Conservation (phyloP, 345 rosid genomes). For the Citrus hindsii region DNA sequence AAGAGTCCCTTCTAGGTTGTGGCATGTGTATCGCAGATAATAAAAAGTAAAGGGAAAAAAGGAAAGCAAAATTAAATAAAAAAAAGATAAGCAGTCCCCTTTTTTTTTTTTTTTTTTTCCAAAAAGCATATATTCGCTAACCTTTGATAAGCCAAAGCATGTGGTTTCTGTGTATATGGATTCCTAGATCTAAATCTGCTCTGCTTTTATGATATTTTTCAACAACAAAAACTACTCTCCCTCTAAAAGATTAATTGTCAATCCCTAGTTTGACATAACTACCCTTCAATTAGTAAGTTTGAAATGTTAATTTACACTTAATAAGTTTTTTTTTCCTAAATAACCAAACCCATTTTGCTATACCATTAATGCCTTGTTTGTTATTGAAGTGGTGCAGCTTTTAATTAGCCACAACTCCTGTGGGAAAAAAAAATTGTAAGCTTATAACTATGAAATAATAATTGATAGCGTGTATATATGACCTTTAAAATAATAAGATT, state of each 20-base stretch:
- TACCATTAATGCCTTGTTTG: too few relatives aligned
- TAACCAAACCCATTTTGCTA: not conserved
- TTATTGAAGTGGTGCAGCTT: too few relatives aligned
- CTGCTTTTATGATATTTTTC: conserved; percentile 18
- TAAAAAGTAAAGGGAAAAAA: not conserved
- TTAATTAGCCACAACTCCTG: too few relatives aligned
- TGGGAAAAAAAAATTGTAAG: not conserved
- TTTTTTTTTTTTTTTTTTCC: not conserved
- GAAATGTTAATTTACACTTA: not conserved
- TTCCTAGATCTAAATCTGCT: conserved; percentile 40
- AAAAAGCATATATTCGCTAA: conserved; percentile 41
- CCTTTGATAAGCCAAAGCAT: conserved; percentile 43
- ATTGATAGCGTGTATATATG: too few relatives aligned
- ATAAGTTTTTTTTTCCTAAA: not conserved
- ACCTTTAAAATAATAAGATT: too few relatives aligned
- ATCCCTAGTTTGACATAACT: not conserved
- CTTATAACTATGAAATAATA: too few relatives aligned
- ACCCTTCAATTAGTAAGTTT: not conserved
- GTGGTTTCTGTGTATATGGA: conserved; percentile 42
- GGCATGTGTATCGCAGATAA: conserved; percentile 17
- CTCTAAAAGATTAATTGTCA: not conserved
- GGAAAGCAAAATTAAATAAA: not conserved
- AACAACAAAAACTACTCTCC: conserved; percentile 3
- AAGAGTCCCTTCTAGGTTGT: conserved; percentile 6
- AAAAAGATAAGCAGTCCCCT: not conserved